Base-by-base conservation (phyloP, 306 rosid species). In the Lupinus albus region DNA sequence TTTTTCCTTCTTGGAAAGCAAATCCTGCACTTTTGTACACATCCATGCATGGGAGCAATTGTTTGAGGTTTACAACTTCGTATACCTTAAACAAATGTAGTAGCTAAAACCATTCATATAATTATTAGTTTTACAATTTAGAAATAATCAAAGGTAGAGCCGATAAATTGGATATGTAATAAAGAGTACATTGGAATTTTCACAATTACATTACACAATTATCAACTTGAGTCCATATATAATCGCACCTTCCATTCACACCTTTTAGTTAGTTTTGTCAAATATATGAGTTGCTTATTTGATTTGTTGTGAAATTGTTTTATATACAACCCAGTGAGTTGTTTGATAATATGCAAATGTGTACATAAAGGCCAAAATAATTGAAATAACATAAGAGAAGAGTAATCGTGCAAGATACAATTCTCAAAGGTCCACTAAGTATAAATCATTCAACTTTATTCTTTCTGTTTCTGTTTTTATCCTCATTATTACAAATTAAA, bases 361-460 rank as follows among this genome's bases (percentile, higher is more conserved):
- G 28, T 14, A 33, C 38, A 39, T 49, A 28, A 25, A 60, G 25
- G 51, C 30, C 39, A 58, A 59, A 9, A 32, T 52, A 76, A 28
- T 28, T 53, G 17, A 57, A 42, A 57, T 35, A 63, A 55, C 4
- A 35, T 44, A 54, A 39, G 13, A 33, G 33, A 38, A 62, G 54
- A 70, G 33, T 36, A 63, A 41, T 12, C 61, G 62, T 70, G 68
- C 63, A 76, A 76, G 76, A 47, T 70, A 71, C 41, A 46, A 21
- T n/a, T 51, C 53, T 21, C 42, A 42, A 25, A 52, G 7, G 53
- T 69, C 15, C 46, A 20, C 53, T 14, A 50, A 67, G 25, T 73
- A 18, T 3, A 32, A 55, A 28, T 11, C 13, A 14, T 49, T 61
- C 47, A 64, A 35, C 15, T 2, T 36, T 38, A 9, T 11, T 55